phyloP scores from a whole-genome alignment of 1,284 basidiomycete species.

The Rhodotorula sp. region DNA sequence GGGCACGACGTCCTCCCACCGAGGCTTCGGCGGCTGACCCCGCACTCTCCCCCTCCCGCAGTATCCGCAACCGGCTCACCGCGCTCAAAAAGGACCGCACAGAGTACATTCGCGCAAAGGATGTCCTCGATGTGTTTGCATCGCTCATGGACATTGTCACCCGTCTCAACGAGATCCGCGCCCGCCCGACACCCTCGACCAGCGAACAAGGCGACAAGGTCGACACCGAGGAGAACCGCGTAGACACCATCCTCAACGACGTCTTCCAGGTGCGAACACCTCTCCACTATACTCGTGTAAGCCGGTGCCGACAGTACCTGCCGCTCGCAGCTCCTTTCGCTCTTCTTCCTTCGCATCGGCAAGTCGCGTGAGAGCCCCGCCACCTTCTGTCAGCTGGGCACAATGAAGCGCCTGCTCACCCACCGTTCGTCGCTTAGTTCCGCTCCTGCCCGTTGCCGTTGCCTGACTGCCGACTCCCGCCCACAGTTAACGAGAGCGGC shows the following conservation, averaged over 20 bases:
- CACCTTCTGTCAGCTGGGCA: slow-evolving; percentile 89
- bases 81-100: slow-evolving; percentile 60
- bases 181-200: slow-evolving; percentile 50
- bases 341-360: slow-evolving; percentile 60
- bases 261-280: slow-evolving; percentile 71
- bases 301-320: slow-evolving; percentile 50
- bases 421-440: slow-evolving; percentile 18
- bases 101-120: slow-evolving; percentile 61
- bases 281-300: too few species aligned
- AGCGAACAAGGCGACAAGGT: slow-evolving; percentile 41
- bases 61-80: slow-evolving; percentile 78
- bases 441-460: neutral
- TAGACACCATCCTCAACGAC: slow-evolving; percentile 89
- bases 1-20: too few species aligned
- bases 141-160: slow-evolving; percentile 70
- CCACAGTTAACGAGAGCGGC: slow-evolving; percentile 70
- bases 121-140: slow-evolving; percentile 92
- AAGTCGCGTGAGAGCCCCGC: slow-evolving; percentile 90
- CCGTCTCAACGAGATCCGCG: slow-evolving; percentile 85
- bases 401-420: slow-evolving; percentile 58
- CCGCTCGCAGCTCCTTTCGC: slow-evolving; percentile 55
- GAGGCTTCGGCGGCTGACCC: neutral
- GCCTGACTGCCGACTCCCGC: neutral
- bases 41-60: slow-evolving; percentile 52
- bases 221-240: slow-evolving; percentile 61